These are phyloP conservation scores for Gracilaria vermiculophylla DNA, from an alignment of 23 red algal genomes.

Conservation along the genomic window DNA sequence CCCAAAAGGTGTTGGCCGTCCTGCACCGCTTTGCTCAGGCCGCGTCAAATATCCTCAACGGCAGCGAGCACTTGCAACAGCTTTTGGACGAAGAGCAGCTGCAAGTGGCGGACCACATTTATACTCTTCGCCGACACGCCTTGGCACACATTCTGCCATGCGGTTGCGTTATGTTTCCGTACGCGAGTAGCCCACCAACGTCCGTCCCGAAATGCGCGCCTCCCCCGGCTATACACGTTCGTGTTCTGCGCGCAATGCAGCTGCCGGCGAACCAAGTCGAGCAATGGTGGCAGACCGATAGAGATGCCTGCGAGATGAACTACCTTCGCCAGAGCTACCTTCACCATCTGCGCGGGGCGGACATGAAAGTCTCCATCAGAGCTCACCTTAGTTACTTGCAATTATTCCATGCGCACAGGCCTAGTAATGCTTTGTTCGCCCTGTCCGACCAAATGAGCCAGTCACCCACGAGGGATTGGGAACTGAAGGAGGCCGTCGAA, in stretches of 20 bases:
- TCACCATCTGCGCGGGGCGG: conserved; percentile 5
- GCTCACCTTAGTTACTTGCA: conserved; percentile 12
- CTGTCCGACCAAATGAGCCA: background rate
- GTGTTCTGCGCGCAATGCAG: background rate
- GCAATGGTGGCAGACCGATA: background rate
- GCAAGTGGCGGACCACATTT: background rate
- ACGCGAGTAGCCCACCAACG: background rate
- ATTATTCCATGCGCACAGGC: background rate
- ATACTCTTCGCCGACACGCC: background rate
- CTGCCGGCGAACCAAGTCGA: background rate
- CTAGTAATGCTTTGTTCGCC: background rate
- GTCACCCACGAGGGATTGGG: background rate
- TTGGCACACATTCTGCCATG: background rate
- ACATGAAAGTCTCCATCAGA: background rate
- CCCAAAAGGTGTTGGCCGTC: conserved; percentile 1
- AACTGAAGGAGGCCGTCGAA: conserved; percentile 7
- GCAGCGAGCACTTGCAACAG: background rate
- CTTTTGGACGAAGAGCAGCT: conserved; percentile 1
- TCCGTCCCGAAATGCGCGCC: conserved; percentile 2
- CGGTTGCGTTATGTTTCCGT: conserved; percentile 3
- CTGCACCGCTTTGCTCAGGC: conserved; percentile 15
- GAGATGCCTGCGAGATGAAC: background rate
- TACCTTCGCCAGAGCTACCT: conserved; percentile 29
- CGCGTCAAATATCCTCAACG: background rate
- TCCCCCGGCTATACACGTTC: background rate